Evolutionary conservation across 768 basidiomycete genomes (phyloP), one percentile per base, ranked within the genome.

Genomic region (Daedalea quercina): DNA sequence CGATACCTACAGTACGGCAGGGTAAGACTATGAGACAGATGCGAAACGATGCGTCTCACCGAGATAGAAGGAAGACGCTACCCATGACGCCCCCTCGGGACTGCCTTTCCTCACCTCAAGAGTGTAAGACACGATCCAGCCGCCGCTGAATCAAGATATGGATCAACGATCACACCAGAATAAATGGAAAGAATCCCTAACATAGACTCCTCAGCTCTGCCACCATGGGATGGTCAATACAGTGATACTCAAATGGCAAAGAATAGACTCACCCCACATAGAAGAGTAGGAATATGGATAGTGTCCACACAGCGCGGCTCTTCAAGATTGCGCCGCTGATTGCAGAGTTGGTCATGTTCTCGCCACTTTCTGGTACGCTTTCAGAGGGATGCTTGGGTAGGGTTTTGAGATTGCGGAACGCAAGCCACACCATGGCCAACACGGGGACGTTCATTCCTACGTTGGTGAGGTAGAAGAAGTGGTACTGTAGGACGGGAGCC

Each of bases 51-150:
- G 25, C 9, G 34, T 9, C 59, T 23, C 23, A 63, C 61, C 61
- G 28, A 63, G 58, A 48, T 64, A 67, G 53, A 67, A 65, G 15
- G 56, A 57, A 3, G 61, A 64, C 9, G 65, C 63, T 3, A 64
- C 64, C 61, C 64, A 67, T 3, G 64, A 64, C 4, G 65, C 64
- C 11, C 64, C 58, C 35, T 64, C 60, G 1, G 64, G 61, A 25
- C 53, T 60, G 44, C 64, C 64, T 15, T 65, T 56, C 43, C 64
- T 59, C 22, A 63, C 65, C 23, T 63, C 56, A 20, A 64, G 55
- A 19, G 65, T 52, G 48, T 61, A 67, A 0, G 65, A 60, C 1
- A 67, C 64, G 33, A 65, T 67, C 65, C 64, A 67, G 1, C 65
- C 65, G 24, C 63, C 64, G 25, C 64, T 65, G 45, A 23, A 24